Conservation (phyloP, 2,329 filamentous ascomycete genomes). For the Cytospora piceicola region DNA sequence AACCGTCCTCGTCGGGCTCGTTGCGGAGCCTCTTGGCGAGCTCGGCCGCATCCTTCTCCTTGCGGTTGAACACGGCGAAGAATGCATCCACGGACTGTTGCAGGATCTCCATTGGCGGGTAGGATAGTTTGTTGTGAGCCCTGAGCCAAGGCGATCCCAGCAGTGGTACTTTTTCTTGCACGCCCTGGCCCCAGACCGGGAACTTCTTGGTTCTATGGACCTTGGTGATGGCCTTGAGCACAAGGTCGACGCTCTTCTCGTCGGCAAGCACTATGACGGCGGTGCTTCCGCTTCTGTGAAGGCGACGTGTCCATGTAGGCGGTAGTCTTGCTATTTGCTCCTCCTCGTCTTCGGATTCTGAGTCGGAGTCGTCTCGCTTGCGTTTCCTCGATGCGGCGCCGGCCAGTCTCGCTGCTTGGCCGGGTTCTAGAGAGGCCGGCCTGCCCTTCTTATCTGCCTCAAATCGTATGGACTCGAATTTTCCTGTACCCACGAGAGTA, state of each 20-base stretch:
- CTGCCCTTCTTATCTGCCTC: conserved; percentile 59
- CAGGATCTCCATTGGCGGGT: conserved; percentile 69
- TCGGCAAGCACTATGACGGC: conserved; percentile 87
- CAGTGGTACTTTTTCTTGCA: conserved; percentile 58
- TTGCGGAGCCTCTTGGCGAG: conserved; percentile 69
- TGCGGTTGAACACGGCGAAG: conserved; percentile 79
- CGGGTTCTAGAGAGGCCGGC: conserved; percentile 49
- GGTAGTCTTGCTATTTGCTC: conserved; percentile 68
- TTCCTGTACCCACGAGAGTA: conserved; percentile 72
- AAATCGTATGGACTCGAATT: conserved; percentile 79
- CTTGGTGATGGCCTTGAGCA: conserved; percentile 74
- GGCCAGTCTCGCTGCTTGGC: conserved; percentile 45
- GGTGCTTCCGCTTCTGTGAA: conserved; percentile 75
- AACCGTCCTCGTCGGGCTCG: conserved; percentile 92
- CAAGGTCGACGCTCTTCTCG: conserved; percentile 73
- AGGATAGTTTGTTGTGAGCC: conserved; percentile 71
- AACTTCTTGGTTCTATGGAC: conserved; percentile 61
- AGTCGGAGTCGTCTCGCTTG: conserved; percentile 47
- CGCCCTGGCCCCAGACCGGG: conserved; percentile 70
- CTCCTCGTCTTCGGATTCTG: conserved; percentile 62
- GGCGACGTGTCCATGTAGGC: conserved; percentile 69
- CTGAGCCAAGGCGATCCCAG: conserved; percentile 64
- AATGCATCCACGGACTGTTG: conserved; percentile 80
- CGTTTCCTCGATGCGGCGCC: conserved; percentile 52
- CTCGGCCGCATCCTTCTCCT: conserved; percentile 65